These are phyloP conservation scores for Trichophyton rubrum DNA, from an alignment of 2,329 filamentous ascomycete genomes.

Conservation along the genomic window DNA sequence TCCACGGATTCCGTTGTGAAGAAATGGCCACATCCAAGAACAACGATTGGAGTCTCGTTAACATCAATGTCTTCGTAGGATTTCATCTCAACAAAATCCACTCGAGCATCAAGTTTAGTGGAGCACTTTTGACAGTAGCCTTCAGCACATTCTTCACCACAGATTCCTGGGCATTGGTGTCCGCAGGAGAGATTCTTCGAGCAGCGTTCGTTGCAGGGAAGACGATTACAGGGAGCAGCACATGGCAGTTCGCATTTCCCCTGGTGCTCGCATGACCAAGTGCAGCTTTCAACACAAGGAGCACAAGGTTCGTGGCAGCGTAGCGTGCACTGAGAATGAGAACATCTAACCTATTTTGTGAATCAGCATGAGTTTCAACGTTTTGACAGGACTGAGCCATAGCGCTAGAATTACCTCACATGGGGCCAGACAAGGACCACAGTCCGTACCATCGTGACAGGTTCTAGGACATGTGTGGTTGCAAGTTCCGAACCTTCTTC, in stretches of 20 bases:
- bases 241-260: conserved; percentile 43
- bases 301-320: conserved; percentile 48
- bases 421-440: conserved; percentile 5
- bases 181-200: conserved; percentile 42
- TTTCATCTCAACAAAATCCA: conserved; percentile 46
- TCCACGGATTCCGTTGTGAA: conserved; percentile 50
- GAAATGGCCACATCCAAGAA: conserved; percentile 53
- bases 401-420: conserved; percentile 1
- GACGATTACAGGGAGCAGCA: conserved; percentile 53
- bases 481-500: conserved; percentile 1
- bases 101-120: conserved; percentile 29
- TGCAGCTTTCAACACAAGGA: conserved; percentile 48
- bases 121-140: conserved; percentile 47
- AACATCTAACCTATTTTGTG: conserved; percentile 37
- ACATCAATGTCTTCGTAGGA: conserved; percentile 48
- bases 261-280: conserved; percentile 44
- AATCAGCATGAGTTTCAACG: conserved; percentile 31
- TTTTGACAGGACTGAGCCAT: background rate
- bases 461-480: conserved; percentile 5
- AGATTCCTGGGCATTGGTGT: conserved; percentile 53
- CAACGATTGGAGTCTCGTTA: conserved; percentile 48
- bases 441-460: conserved; percentile 7
- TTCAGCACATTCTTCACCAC: conserved; percentile 46
- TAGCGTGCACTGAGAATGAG: conserved; percentile 44
- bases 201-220: conserved; percentile 54